Evolutionary conservation across 805 yeast species (phyloP), one percentile per base, ranked within the genome.

Genomic region (Saturnispora silvae): DNA sequence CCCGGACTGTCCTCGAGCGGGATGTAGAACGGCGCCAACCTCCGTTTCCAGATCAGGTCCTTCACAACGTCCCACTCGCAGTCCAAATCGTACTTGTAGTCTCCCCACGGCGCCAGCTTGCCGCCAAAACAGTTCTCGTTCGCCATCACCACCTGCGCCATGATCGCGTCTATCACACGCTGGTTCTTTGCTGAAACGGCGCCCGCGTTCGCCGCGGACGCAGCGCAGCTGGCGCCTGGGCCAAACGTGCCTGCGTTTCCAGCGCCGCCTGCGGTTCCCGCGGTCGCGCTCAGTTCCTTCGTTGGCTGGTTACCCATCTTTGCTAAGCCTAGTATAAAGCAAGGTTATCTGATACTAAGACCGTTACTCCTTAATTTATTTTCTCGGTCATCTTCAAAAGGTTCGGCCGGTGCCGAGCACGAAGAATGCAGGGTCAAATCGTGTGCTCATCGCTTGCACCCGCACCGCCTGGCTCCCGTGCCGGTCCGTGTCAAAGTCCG

Each of bases 71-170:
- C 71, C 13, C 81, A 70, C 49, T 80, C 72, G 60, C 75, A 89
- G 54, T 83, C 95, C 38, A 80, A 56, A 47, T 76, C 78, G 33
- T 81, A 76, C 45, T 77, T 72, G 58, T 89, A 89, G 23, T 82
- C 81, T 2, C 96, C 96, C 58, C 72, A 83, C 0, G 97, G 96
- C 1, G 94, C 95, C 45, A 89, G 60, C 53, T 63, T 86, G 2
- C 98, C 98, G 15, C 98, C 98, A 59, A 92, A 97, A 13, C 89
- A 95, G 44, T 65, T 73, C 51, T 84, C 94, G 28, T 65, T 65
- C 48, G 57, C 70, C 43, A 68, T 63, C 2, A 81, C 84, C 17
- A 81, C 61, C 37, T 81, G 60, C 18, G 75, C 68, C 43, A 60
- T 48, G 37, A 71, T 72, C 47, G 76, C 73, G 27, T 81, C 87